These are phyloP conservation scores for Casuarina cunninghamiana DNA, from an alignment of 306 rosid species.

Conservation along the genomic window DNA sequence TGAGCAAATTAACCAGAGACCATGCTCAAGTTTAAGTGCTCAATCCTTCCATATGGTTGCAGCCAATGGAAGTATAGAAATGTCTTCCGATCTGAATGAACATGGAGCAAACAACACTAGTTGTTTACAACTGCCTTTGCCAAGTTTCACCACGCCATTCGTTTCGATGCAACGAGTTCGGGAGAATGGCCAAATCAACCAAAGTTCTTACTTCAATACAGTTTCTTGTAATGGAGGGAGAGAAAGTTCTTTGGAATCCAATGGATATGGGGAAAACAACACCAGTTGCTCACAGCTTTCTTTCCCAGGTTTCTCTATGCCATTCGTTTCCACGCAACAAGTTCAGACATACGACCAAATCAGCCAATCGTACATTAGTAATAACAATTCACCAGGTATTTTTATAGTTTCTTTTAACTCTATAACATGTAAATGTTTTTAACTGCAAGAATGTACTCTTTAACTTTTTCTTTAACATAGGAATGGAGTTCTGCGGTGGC, in stretches of 20 bases:
- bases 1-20: constrained; percentile 9
- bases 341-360: constrained; percentile 10
- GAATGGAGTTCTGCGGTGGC: constrained; percentile 4
- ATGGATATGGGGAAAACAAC: background rate
- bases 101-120: background rate
- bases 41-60: constrained; percentile 21
- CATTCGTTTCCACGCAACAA: background rate
- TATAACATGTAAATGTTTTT: background rate
- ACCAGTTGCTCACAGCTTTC: background rate
- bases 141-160: background rate
- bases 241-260: background rate
- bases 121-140: background rate
- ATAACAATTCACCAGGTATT: constrained; percentile 26
- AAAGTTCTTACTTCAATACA: too few relatives aligned
- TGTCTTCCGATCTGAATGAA: background rate
- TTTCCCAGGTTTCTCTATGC: background rate
- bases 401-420: background rate
- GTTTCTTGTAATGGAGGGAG: background rate
- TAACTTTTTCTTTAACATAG: constrained; percentile 11
- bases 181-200: too few relatives aligned
- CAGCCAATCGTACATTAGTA: constrained; percentile 2
- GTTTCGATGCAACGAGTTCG: background rate
- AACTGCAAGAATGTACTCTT: background rate
- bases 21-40: constrained; percentile 22
- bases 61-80: background rate